phyloP scores from a whole-genome alignment of 2,329 filamentous ascomycete species.

The Xylariaceae sp. region DNA sequence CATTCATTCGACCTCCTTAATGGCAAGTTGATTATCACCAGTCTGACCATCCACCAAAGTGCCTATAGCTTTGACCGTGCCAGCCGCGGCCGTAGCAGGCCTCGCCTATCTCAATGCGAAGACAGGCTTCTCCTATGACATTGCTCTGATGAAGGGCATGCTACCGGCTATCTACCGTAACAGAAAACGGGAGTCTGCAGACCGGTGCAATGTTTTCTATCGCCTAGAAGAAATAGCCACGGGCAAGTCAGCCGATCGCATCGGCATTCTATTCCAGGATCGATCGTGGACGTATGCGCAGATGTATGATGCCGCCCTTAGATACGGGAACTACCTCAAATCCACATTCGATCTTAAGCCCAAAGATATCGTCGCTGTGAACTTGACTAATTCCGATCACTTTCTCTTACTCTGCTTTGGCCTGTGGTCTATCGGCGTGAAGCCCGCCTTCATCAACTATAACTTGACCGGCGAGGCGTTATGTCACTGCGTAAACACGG shows the following conservation, averaged over 20 bases:
- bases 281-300: conserved; percentile 68
- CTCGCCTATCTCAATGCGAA: conserved; percentile 77
- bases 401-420: conserved; percentile 73
- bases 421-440: conserved; percentile 76
- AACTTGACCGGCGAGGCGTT: conserved; percentile 69
- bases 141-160: conserved; percentile 51
- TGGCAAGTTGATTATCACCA: background rate
- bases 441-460: conserved; percentile 84
- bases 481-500: conserved; percentile 66
- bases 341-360: conserved; percentile 57
- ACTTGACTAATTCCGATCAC: conserved; percentile 75
- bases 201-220: conserved; percentile 70
- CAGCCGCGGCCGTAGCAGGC: conserved; percentile 55
- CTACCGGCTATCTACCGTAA: conserved; percentile 42
- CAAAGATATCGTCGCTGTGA: conserved; percentile 71
- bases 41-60: conserved; percentile 34
- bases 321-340: conserved; percentile 72
- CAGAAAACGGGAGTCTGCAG: conserved; percentile 46
- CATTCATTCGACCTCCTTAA: background rate
- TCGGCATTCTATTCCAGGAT: conserved; percentile 65
- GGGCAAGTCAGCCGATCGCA: conserved; percentile 43
- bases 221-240: conserved; percentile 62
- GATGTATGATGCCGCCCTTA: conserved; percentile 63
- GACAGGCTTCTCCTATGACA: conserved; percentile 61
- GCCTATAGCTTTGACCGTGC: conserved; percentile 49